Evolutionary conservation across 208 protist species (phyloP).

Genomic region (Lotmaria passim): DNA sequence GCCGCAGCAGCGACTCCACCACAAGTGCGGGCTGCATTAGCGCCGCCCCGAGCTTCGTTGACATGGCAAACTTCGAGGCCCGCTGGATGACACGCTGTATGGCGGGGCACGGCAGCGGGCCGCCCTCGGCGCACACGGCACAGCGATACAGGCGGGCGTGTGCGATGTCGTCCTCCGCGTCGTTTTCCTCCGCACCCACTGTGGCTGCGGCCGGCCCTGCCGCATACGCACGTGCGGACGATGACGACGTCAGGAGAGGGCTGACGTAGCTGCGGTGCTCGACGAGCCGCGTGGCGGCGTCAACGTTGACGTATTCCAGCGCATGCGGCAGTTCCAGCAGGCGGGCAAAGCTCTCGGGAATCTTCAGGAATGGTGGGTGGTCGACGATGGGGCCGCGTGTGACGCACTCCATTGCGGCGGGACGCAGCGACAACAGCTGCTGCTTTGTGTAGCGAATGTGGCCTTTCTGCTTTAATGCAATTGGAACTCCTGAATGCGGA

Average conservation of each 20-base stretch:
- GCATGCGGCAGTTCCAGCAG: slow-evolving; percentile 46
- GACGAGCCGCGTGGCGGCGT: slow-evolving; percentile 42
- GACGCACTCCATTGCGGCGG: slow-evolving; percentile 33
- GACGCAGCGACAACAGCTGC: slow-evolving; percentile 40
- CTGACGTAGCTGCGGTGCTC: slow-evolving; percentile 31
- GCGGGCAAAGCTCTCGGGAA: slow-evolving; percentile 46
- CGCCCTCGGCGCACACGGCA: slow-evolving; percentile 38
- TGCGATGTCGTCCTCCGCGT: slow-evolving; percentile 1
- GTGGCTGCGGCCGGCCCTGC: no score
- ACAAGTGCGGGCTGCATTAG: slow-evolving; percentile 77
- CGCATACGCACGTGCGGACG: background rate
- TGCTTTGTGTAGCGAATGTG: slow-evolving; percentile 41
- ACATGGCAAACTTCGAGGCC: slow-evolving; percentile 40
- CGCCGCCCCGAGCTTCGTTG: slow-evolving; percentile 44
- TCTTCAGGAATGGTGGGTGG: slow-evolving; percentile 45
- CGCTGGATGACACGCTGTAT: slow-evolving; percentile 38
- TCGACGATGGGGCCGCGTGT: slow-evolving; percentile 41
- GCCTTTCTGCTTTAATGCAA: background rate
- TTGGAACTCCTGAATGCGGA: background rate
- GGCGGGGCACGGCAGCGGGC: slow-evolving; percentile 44
- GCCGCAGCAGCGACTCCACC: slow-evolving; percentile 63
- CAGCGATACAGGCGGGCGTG: slow-evolving; percentile 35
- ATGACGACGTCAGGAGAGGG: slow-evolving; percentile 15
- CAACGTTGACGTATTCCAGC: slow-evolving; percentile 61
- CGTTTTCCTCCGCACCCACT: background rate